Evolutionary conservation across 106 monocot species (phyloP), one percentile per base, ranked within the genome.

Genomic region (Dioscorea dumetorum): DNA sequence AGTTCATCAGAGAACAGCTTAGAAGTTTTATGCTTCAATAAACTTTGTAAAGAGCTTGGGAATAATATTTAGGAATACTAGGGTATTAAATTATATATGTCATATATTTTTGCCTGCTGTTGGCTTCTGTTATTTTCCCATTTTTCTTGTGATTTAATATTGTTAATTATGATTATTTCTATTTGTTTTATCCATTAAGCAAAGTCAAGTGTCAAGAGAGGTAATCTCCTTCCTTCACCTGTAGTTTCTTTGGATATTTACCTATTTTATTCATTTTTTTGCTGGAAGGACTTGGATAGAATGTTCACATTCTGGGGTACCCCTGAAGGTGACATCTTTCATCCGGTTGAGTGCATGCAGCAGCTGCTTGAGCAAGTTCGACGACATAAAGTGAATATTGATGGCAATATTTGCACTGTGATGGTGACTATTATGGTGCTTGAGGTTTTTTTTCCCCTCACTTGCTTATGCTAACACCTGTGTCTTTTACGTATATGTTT

Each of bases 291-390:
- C 61, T 59, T 94, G 64, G 89, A 86, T 34, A 86, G 48, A 72
- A 76, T 74, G 50, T 94, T 94, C 70, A 15, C 82, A 12, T 94
- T 81, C 78, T 94, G 93, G 93, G 89, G 89, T n/a, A 94, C 84
- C 5, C 68, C 75, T n/a, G 84, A 94, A 67, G 84, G 93, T 73
- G 89, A 94, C 64, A 35, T 79, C 7, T 70, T 79, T 52, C 93
- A 94, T 78, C 84, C 93, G 34, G 84, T 77, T 23, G 93, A 94
- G 49, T 94, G 93, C 82, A 94, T 94, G 89, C 89, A 90, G 23
- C 79, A 84, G 60, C 57, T 94, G 72, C 86, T 94, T 28, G 85
- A 90, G 41, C 85, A 82, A 78, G 86, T 94, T 41, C 80, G 86
- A 24, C 84, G 72, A 12, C 83, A 94, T 67, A 84, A 68, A 82